Evolutionary conservation across 2,329 filamentous ascomycete species (phyloP), one percentile per base, ranked within the genome.

Genomic region (Aspergillus tamarii): DNA sequence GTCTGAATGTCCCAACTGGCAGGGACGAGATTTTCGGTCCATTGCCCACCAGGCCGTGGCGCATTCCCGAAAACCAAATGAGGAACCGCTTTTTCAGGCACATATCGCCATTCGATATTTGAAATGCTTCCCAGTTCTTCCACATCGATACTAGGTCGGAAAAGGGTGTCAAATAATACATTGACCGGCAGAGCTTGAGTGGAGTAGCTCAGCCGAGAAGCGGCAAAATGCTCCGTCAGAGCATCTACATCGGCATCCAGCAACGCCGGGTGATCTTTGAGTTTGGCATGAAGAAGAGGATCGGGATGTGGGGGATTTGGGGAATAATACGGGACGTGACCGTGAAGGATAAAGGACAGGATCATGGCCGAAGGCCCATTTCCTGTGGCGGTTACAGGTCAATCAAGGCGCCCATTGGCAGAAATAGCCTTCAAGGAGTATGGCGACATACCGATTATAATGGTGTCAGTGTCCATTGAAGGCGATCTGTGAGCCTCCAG

Each of bases 281-380:
- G 77, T 69, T 87, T 88, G 46, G 80, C 74, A 71, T 88, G 82
- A 9, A 88, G 80, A 23, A 88, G 77, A 34, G 80, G 75, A 73
- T 89, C 87, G 41, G 86, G 84, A 74, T 89, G 87, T 41, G 82
- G 82, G 60, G 74, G 76, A 28, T 76, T 68, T 3, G 81, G 76
- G 43, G 81, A 76, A 69, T 89, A 89, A 70, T 82, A 83, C 6
- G 87, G 87, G 59, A 87, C 78, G 70, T 88, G 80, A 43, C 87
- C 87, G 74, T 89, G 86, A 32, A 89, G 82, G 50, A 88, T 87
- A 73, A 86, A 89, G 53, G 85, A 88, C 41, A 89, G 80, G 68
- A 88, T 85, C 76, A 89, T 81, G 58, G 87, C 84, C 57, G 87
- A 86, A 53, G 87, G 87, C 61, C 87, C 87, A 72, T 87, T 88